These are phyloP conservation scores for Zoysia matrella DNA, from an alignment of 202 grass and related monocot genomes.

Conservation along the genomic window DNA sequence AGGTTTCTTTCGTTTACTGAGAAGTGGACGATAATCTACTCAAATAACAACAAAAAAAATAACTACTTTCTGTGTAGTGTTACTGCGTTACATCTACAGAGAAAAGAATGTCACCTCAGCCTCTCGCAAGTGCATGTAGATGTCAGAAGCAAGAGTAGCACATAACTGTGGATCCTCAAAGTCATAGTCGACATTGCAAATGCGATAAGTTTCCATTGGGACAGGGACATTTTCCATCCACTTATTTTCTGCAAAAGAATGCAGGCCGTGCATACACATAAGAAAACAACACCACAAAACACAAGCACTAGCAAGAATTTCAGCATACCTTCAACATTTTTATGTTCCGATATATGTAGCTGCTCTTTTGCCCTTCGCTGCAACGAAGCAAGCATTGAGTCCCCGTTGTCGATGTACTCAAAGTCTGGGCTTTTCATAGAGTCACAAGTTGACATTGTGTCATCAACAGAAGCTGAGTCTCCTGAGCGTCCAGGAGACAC, in stretches of 20 bases:
- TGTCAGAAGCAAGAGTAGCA: slow-evolving; percentile 88
- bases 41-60: neutral
- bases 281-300: neutral
- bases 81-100: neutral
- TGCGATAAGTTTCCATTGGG: slow-evolving; percentile 65
- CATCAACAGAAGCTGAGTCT: slow-evolving; percentile 73
- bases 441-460: slow-evolving; percentile 93
- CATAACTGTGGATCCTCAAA: slow-evolving; percentile 81
- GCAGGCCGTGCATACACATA: neutral
- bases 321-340: slow-evolving; percentile 59
- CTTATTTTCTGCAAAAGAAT: slow-evolving; percentile 53
- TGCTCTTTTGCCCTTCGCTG: slow-evolving; percentile 76
- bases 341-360: slow-evolving; percentile 74
- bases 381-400: slow-evolving; percentile 71
- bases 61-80: neutral
- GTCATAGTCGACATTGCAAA: slow-evolving; percentile 76
- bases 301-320: slow-evolving; percentile 25
- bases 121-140: slow-evolving; percentile 82
- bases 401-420: slow-evolving; percentile 90
- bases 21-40: no score
- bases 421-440: slow-evolving; percentile 96
- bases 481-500: slow-evolving; percentile 64
- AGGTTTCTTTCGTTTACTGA: no score
- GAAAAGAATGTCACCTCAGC: slow-evolving; percentile 73
- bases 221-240: slow-evolving; percentile 55